These are phyloP conservation scores for Alternaria infectoria DNA, from an alignment of 2,329 filamentous ascomycete genomes.

Conservation along the genomic window DNA sequence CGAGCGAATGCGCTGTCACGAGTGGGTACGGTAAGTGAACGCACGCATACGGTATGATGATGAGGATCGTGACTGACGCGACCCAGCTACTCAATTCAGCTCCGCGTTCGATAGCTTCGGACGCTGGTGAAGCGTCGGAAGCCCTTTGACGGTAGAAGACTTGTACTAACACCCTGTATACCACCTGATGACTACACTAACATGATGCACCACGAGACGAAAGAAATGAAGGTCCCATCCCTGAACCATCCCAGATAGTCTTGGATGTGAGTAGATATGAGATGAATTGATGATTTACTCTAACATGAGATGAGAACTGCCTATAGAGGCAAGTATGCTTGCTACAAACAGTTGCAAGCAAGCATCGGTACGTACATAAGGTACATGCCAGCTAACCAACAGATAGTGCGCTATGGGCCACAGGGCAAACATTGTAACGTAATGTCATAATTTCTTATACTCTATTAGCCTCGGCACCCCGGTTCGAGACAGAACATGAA, in stretches of 20 bases:
- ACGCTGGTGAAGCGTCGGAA: conserved; percentile 11
- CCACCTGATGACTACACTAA: not conserved
- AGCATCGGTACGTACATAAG: not conserved
- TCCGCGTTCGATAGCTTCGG: conserved; percentile 15
- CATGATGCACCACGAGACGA: not conserved
- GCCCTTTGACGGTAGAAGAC: not conserved
- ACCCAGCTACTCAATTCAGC: conserved; percentile 13
- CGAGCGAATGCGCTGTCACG: conserved; percentile 36
- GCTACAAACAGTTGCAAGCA: not conserved
- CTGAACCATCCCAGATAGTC: not conserved
- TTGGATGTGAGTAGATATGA: not conserved
- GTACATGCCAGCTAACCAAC: not conserved
- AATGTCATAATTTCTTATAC: conserved; percentile 10
- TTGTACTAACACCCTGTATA: not conserved
- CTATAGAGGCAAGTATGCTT: not conserved
- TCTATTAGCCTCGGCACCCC: conserved; percentile 2
- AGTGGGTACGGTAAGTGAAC: conserved; percentile 25
- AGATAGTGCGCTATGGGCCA: not conserved
- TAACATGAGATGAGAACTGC: not conserved
- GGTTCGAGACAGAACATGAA: not conserved
- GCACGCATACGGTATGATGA: not conserved
- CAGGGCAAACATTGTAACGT: not conserved
- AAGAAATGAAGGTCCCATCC: not conserved
- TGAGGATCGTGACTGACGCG: not conserved
- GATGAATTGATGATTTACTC: not conserved